Base-by-base conservation (phyloP, 805 yeast genomes). In the Yarrowia sp. region DNA sequence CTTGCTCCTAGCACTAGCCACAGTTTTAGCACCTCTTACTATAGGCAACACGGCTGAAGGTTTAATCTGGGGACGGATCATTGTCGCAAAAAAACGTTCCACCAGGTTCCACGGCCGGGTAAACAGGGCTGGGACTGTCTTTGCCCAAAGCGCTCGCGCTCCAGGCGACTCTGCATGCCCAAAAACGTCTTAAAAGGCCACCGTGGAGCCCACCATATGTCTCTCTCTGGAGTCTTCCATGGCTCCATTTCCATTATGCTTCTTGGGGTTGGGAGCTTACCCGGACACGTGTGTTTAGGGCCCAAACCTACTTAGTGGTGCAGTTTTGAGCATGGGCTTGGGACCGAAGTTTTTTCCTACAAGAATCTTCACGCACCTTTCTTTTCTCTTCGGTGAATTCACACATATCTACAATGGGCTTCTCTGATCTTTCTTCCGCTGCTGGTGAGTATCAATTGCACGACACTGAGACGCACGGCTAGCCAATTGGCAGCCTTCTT, bases 361-460 rank as follows among this genome's bases (percentile, higher is more conserved):
- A 51, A 51, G 58, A 51, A 35, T 33, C 42, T 24, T 33, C 42
- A 35, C 41, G 18, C 22, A 51, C 31, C 58, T 24, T 51, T 51
- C 42, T 32, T 51, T 51, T 35, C 56, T 49, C 42, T 44, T 35
- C 42, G 42, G 58, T 51, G 58, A 51, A 33, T 35, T 35, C 58
- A 51, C 58, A 51, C 58, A 51, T 51, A 51, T 29, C 58, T 51
- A 51, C 66, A 64, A 77, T 76, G 79, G 77, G 76, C 67, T 77
- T 77, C 70, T 74, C 78, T 63, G 78, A 77, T 71, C 75, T 77
- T 62, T 65, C 77, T 67, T 69, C 80, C 67, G 74, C 77, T 67
- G 68, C 76, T 65, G 80, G 79, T 72, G 67, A 19, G 76, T 39
- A 49, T 21, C 63, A 24, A 25, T 41, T 13, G 24, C 18, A 21